Evolutionary conservation across 83 land plant species (phyloP).

Genomic region (Picea abies): DNA sequence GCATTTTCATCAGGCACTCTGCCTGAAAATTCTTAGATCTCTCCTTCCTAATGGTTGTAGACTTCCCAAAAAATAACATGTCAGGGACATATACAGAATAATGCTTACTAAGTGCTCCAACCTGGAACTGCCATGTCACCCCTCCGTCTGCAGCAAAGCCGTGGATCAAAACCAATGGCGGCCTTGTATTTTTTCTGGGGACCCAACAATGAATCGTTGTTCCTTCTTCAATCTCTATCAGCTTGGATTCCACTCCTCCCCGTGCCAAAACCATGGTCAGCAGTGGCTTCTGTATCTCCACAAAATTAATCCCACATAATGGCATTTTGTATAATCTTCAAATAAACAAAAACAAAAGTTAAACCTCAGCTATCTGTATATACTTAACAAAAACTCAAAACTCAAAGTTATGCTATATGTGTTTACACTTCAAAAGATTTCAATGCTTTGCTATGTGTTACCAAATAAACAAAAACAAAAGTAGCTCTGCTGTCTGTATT

Average conservation of each 20-base stretch:
- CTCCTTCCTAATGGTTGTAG: conserved; percentile 41
- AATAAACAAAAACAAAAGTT: no score
- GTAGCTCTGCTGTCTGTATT: background rate
- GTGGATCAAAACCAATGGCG: conserved; percentile 70
- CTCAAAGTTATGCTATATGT: background rate
- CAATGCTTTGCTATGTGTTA: background rate
- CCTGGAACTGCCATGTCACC: conserved; percentile 76
- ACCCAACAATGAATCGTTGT: conserved; percentile 75
- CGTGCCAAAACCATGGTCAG: conserved; percentile 33
- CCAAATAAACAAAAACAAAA: background rate
- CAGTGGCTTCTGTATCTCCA: conserved; percentile 50
- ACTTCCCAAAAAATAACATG: conserved; percentile 68
- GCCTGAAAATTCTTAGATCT: conserved; percentile 72
- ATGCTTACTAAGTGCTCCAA: conserved; percentile 42
- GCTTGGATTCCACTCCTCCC: conserved; percentile 46
- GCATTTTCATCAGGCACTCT: conserved; percentile 48
- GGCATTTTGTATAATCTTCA: background rate
- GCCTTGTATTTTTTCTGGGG: conserved; percentile 38
- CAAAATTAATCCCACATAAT: conserved; percentile 33
- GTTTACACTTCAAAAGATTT: background rate
- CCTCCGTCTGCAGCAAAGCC: conserved; percentile 79
- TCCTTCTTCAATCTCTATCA: conserved; percentile 68
- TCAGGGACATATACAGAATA: conserved; percentile 76
- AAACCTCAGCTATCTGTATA: no score
- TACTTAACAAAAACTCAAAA: background rate